A percentile compares a stretch with the other conserved stretches of the same genome.
phyloP scores from a whole-genome alignment of 2,329 filamentous ascomycete genomes.

The Lizonia empirigonia region DNA sequence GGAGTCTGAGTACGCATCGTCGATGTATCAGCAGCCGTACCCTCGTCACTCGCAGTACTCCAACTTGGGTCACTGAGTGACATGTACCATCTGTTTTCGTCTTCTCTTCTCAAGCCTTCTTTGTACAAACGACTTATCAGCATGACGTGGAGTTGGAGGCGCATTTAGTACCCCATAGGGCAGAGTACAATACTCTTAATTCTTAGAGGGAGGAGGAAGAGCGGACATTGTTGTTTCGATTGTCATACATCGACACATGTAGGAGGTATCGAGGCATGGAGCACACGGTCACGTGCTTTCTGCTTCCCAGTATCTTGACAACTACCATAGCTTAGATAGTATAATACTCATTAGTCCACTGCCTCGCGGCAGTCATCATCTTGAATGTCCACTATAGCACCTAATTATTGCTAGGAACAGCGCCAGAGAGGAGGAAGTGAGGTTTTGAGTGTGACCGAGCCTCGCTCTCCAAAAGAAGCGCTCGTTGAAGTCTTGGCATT shows the following conservation, averaged over 20 bases:
- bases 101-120: constrained; percentile 7
- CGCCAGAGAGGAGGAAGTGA: neutral
- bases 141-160: constrained; percentile 3
- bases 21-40: constrained; percentile 48
- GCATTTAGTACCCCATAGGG: neutral
- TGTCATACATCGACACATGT: neutral
- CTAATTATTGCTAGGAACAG: no score
- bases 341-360: constrained; percentile 8
- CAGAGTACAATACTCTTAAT: constrained; percentile 8
- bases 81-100: constrained; percentile 1
- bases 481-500: neutral
- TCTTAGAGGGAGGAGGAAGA: neutral
- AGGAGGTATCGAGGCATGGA: neutral
- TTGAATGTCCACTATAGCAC: neutral
- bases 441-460: neutral
- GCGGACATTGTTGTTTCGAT: neutral
- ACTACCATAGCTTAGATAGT: constrained; percentile 24
- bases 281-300: neutral
- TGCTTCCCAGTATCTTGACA: constrained; percentile 1
- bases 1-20: constrained; percentile 63
- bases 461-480: neutral
- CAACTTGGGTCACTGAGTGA: constrained; percentile 36
- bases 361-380: neutral
- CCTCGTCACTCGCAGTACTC: constrained; percentile 45
- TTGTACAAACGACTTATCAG: constrained; percentile 5